A percentile compares a stretch with the other conserved stretches of the same genome.
These are phyloP conservation scores for Tricholoma flavovirens DNA, from an alignment of 768 basidiomycete genomes.

Conservation along the genomic window DNA sequence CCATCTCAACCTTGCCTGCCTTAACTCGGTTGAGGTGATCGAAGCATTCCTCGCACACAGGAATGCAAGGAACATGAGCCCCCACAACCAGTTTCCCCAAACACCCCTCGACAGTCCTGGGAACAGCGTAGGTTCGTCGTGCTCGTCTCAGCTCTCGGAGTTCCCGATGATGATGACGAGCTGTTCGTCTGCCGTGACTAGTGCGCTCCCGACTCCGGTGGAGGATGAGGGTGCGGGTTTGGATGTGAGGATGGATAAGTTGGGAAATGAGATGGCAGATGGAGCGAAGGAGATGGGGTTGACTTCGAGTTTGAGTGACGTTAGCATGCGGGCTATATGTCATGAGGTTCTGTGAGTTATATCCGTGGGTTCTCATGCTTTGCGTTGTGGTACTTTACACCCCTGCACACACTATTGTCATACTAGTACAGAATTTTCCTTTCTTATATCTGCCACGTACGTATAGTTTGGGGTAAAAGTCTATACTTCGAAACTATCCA, in stretches of 20 bases:
- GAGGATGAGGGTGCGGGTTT: slow-evolving; percentile 15
- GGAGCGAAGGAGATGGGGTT: slow-evolving; percentile 8
- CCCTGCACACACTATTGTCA: background rate
- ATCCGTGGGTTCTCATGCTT: too few relatives aligned
- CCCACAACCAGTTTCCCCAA: slow-evolving; percentile 19
- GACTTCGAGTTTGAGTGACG: slow-evolving; percentile 5
- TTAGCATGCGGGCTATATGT: slow-evolving; percentile 15
- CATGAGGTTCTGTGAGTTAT: slow-evolving; percentile 3
- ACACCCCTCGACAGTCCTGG: slow-evolving; percentile 19
- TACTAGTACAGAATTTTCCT: background rate
- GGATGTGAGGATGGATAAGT: slow-evolving; percentile 1
- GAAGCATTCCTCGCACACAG: slow-evolving; percentile 23
- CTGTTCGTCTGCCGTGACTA: slow-evolving; percentile 22
- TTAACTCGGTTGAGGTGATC: slow-evolving; percentile 20
- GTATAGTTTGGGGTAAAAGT: too few relatives aligned
- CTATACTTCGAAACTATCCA: background rate
- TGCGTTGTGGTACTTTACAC: background rate
- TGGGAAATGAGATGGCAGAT: slow-evolving; percentile 11
- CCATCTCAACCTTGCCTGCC: slow-evolving; percentile 22
- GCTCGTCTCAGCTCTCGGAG: slow-evolving; percentile 17
- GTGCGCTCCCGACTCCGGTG: slow-evolving; percentile 25
- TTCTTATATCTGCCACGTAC: too few relatives aligned
- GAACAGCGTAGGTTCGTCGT: slow-evolving; percentile 17
- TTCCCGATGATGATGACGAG: slow-evolving; percentile 17
- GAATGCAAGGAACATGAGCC: slow-evolving; percentile 19